Base-by-base conservation (phyloP, 2,329 filamentous ascomycete species). In the Diaporthe aspalathi region DNA sequence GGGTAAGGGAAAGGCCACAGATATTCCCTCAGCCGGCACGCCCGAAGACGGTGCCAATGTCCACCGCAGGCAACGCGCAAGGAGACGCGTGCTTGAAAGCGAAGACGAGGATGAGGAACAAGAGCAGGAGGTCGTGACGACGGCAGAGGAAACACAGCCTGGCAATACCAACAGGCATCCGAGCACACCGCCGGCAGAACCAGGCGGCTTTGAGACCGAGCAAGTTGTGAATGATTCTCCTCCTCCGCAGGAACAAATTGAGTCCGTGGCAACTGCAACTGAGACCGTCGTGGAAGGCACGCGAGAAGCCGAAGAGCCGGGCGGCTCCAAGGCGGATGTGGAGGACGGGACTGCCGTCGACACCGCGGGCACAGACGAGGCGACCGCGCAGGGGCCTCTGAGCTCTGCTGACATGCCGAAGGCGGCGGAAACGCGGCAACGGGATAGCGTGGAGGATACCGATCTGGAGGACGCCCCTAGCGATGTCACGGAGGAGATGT, bases 401-500 rank as follows among this genome's bases (percentile, higher is more conserved):
- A 20, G 22, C 12, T 14, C 17, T 22, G 20, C 32, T 32, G 53
- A 52, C 2, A n/a, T 22, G 29, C 1, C 1, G 17, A 4, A 12
- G 3, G 60, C 5, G n/a, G 60, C 16, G 45, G 60, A 20, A 8
- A 6, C 14, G 14, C 45, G 12, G 20, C 60, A 35, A 2, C 49
- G 14, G 45, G 57, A n/a, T 11, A 38, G 43, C 47, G 38, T 35
- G 11, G 67, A 67, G 45, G 72, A 65, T 16, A 40, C n/a, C n/a
- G 72, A 73, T n/a, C 32, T 70, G 38, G 70, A 72, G 5, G 70
- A 72, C 8, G 70, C 63, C 0, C 50, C 43, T 17, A 79, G 77
- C 63, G 79, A 80, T 67, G 74, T 73, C 12, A 79, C 78, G 8
- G 78, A 79, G 57, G 78, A 80, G 60, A 74, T 75, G 43, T 76